Conservation (phyloP, 2,329 filamentous ascomycete species). For the Pseudogymnoascus sp. region DNA sequence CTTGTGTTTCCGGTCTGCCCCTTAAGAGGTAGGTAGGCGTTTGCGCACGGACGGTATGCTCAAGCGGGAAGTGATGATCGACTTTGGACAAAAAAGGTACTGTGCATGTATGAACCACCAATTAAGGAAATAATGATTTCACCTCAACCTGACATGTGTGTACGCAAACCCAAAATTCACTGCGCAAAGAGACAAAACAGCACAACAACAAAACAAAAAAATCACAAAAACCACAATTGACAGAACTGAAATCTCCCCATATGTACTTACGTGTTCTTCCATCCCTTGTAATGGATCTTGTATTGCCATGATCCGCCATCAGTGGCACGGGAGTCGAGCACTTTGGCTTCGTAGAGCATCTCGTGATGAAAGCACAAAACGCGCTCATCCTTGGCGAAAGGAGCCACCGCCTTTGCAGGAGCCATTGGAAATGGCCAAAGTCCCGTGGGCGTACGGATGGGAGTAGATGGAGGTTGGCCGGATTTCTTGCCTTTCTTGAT, state of each 20-base stretch:
- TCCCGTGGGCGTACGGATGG: too few species aligned
- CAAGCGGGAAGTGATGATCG: neutral
- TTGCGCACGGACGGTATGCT: neutral
- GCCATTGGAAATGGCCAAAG: constrained; percentile 24
- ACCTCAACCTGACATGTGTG: neutral
- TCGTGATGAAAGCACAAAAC: constrained; percentile 97
- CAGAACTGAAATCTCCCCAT: neutral
- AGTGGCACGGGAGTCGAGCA: constrained; percentile 67
- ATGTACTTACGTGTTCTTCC: constrained; percentile 81
- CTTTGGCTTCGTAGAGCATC: constrained; percentile 94
- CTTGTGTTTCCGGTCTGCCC: neutral
- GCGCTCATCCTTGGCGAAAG: constrained; percentile 67
- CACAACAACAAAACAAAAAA: neutral
- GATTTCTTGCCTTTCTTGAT: too few species aligned
- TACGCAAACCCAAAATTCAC: neutral
- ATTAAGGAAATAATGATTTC: neutral
- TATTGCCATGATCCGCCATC: constrained; percentile 70
- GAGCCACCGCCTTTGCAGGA: constrained; percentile 24
- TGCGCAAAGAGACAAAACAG: neutral
- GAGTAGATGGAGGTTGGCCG: too few species aligned
- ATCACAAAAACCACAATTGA: neutral
- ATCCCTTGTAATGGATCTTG: constrained; percentile 96
- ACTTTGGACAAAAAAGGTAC: neutral
- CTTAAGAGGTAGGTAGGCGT: neutral
- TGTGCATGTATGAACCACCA: neutral